Base-by-base conservation (phyloP, 1,139 yeast species). In the Suhomyces terraborum region DNA sequence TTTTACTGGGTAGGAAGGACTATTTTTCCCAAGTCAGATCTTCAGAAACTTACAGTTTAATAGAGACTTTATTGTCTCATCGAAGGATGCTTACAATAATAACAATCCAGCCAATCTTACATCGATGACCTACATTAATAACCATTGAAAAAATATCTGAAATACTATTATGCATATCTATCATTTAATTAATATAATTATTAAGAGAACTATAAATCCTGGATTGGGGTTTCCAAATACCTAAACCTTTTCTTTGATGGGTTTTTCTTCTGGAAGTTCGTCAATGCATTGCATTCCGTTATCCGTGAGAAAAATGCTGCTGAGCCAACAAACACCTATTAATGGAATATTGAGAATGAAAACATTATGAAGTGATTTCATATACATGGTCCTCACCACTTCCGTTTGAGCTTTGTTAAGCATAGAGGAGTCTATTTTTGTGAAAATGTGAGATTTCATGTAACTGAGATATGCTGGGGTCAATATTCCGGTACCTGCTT, bases 281-380 rank as follows among this genome's bases (percentile, higher is more conserved):
- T 54, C 60, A 14, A 54, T 44, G 36, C 56, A 50, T 28, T 47
- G 53, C 41, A 55, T 46, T 2, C 60, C 60, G 19, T 48, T 42
- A 36, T 55, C 60, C 17, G 38, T 39, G 16, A 53, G 49, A 36
- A 52, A 48, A 4, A 53, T 36, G 25, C 48, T 47, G 21, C 45
- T 40, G 9, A 55, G 13, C 12, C 54, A 38, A 29, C 57, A 53
- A 2, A 53, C 23, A 4, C 47, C 58, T 19, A 55, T 46, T 23
- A 54, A 45, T 7, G 59, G 57, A 24, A 55, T 38, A 6, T 48
- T 43, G 35, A 53, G 40, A 38, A 50, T 53, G 33, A 54, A 55
- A 27, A 50, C 49, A 39, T 52, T 46, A 24, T 40, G 36, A 32
- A 55, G 45, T 1, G 59, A 47, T 12, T 35, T 41, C 54, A 54